Conservation (phyloP, 2,329 filamentous ascomycete species). For the Penicillium sp. region DNA sequence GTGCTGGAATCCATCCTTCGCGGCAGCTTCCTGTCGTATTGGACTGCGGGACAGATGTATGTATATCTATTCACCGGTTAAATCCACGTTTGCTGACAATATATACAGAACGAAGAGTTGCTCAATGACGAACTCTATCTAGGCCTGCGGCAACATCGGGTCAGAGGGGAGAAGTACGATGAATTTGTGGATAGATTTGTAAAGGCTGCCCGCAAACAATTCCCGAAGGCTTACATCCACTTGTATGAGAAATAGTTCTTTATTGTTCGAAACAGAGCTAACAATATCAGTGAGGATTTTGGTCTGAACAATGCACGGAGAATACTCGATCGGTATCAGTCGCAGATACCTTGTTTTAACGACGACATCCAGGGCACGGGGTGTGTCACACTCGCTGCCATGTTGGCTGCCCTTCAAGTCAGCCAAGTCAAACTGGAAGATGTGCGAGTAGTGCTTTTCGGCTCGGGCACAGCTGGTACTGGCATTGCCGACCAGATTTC, state of each 20-base stretch:
- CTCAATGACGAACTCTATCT: slow-evolving; percentile 77
- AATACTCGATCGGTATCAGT: slow-evolving; percentile 72
- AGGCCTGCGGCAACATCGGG: slow-evolving; percentile 65
- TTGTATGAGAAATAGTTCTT: slow-evolving; percentile 48
- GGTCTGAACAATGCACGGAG: slow-evolving; percentile 72
- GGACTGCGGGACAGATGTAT: slow-evolving; percentile 75
- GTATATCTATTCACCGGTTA: not conserved
- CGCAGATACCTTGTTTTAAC: slow-evolving; percentile 79
- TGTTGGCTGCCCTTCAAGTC: slow-evolving; percentile 72
- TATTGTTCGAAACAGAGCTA: not conserved
- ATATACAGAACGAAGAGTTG: slow-evolving; percentile 62
- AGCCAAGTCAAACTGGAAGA: slow-evolving; percentile 65
- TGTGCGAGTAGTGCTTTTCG: slow-evolving; percentile 71
- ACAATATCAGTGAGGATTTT: slow-evolving; percentile 65
- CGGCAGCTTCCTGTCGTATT: slow-evolving; percentile 76
- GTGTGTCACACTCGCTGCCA: slow-evolving; percentile 78
- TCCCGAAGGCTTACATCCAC: slow-evolving; percentile 78
- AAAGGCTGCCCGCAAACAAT: slow-evolving; percentile 63
- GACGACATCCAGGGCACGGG: slow-evolving; percentile 89
- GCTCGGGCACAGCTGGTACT: slow-evolving; percentile 75
- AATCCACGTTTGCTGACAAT: not conserved
- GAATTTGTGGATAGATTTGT: slow-evolving; percentile 75
- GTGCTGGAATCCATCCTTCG: slow-evolving; percentile 80
- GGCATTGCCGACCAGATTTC: slow-evolving; percentile 83
- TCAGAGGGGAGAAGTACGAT: slow-evolving; percentile 71